Base-by-base conservation (phyloP, 306 rosid species). In the Medicago lupulina region DNA sequence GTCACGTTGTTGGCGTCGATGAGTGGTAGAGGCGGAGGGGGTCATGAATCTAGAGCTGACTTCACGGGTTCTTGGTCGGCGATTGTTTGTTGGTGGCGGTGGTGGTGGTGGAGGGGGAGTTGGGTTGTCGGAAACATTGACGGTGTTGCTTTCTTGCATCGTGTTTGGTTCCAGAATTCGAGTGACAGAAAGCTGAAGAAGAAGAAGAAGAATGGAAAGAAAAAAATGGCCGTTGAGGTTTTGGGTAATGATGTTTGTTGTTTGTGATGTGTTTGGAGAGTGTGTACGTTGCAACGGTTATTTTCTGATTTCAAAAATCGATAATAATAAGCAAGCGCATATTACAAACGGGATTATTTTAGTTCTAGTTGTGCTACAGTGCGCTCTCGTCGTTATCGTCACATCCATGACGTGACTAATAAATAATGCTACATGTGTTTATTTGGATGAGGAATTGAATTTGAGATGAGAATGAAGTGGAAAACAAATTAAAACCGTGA, bases 21-120 rank as follows among this genome's bases (percentile, higher is more conserved):
- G 77, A 4, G 58, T 59, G 3, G 87, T 73, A 34, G 87, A 73
- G 14, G 79, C 77, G 34, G 74, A 21, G 4, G 94, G 91, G 1
- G 96, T 84, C 98, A 93, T 93, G 87, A 90, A 93, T 38, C 96
- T 61, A 31, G 98, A 93, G 83, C 94, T 93, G 53, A 93, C 98
- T 81, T 93, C 98, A 58, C 96, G 85, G 38, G 90, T 96, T 82
- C 92, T 86, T 4, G 96, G 94, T 25, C 96, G 89, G 11, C 98
- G 92, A 3, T 74, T 76, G 43, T 81, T 66, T 19, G 61, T 55
- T 19, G 61, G 63, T 0, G 86, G 75, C 0, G 86, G 77, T 8
- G 88, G 88, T 2, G 82, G 90, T 0, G 86, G 90, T 7, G 79
- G 87, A 1, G 85, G 90, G 2, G 86, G 68, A 61, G 73, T 38